These are phyloP conservation scores for Cystobasidium slooffiae DNA, from an alignment of 1,284 basidiomycete species.

Conservation along the genomic window DNA sequence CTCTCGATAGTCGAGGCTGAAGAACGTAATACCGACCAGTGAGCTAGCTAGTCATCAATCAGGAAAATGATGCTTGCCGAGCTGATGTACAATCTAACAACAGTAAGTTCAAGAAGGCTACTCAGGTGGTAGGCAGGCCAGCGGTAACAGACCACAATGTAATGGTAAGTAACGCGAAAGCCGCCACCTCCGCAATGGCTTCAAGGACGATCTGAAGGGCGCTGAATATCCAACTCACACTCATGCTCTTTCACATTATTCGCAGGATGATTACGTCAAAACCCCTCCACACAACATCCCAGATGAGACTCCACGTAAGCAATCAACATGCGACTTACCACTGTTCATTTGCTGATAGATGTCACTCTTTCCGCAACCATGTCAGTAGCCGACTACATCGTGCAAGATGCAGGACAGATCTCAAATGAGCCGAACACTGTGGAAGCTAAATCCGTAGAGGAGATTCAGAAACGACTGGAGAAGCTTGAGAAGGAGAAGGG, in stretches of 20 bases:
- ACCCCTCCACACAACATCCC: constrained; percentile 30
- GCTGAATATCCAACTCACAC: not conserved
- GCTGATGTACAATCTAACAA: not conserved
- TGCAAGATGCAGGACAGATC: not conserved
- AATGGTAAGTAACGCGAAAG: constrained; percentile 12
- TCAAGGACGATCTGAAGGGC: not conserved
- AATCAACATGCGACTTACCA: not conserved
- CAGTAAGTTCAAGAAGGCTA: constrained; percentile 45
- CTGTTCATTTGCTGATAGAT: not conserved
- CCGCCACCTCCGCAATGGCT: not conserved
- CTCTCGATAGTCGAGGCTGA: not conserved
- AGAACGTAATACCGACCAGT: constrained; percentile 16
- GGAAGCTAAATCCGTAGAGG: constrained; percentile 33
- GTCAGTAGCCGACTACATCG: constrained; percentile 4
- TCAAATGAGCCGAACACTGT: constrained; percentile 24
- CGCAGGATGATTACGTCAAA: constrained; percentile 40
- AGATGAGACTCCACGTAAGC: constrained; percentile 16
- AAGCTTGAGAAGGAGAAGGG: constrained; percentile 7
- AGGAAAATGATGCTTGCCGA: not conserved
- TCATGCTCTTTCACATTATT: not conserved
- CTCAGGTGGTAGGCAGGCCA: constrained; percentile 40
- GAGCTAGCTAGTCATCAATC: not conserved
- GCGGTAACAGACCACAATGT: constrained; percentile 35
- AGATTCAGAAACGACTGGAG: constrained; percentile 32
- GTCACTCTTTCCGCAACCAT: not conserved